Evolutionary conservation across 208 protist genomes (phyloP), one percentile per base, ranked within the genome.

Genomic region (Angomonas desouzai): DNA sequence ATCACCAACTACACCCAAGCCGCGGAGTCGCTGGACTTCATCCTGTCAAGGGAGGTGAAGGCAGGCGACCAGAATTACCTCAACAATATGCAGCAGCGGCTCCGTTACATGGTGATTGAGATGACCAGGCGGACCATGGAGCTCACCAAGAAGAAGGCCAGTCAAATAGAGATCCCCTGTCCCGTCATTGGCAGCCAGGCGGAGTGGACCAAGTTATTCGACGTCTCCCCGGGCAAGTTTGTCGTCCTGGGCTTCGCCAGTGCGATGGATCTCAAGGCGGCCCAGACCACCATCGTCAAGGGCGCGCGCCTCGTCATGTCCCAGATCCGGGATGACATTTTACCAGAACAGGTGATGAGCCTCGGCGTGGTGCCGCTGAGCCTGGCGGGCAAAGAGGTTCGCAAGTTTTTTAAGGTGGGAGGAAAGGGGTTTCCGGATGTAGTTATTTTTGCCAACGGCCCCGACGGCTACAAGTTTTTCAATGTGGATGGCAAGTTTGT

Each of bases 141-240:
- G 36, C 36, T 43, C 9, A 43, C 6, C 9, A 43, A 43, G 36
- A 13, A 43, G 36, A 43, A 43, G 36, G 36, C 13, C 9, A 18
- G 6, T 6, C 13, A 6, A 13, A 13, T 13, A 6, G 13, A 43
- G 36, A 13, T 43, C 9, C 6, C 13, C 9, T 43, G 36, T 13
- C 34, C 70, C 66, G 43, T 74, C 53, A 49, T 51, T 36, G 64
- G 67, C 51, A 67, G 78, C 59, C 48, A 68, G 27, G 58, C 40
- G 25, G 72, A 73, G 57, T 55, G 59, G 29, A 66, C 70, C 43
- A 53, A 1, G 13, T 68, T 75, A 48, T 68, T 79, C 40, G 68
- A 67, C 48, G 58, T 43, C 36, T 13, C 36, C 36, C 36, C 36
- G 36, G 36, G 36, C 9, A 6, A 43, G 13, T 43, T 43, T 43